A percentile compares a stretch with the other conserved stretches of the same genome.
Conservation (phyloP, 129 eudicot genomes). For the Helianthus tuberosus region DNA sequence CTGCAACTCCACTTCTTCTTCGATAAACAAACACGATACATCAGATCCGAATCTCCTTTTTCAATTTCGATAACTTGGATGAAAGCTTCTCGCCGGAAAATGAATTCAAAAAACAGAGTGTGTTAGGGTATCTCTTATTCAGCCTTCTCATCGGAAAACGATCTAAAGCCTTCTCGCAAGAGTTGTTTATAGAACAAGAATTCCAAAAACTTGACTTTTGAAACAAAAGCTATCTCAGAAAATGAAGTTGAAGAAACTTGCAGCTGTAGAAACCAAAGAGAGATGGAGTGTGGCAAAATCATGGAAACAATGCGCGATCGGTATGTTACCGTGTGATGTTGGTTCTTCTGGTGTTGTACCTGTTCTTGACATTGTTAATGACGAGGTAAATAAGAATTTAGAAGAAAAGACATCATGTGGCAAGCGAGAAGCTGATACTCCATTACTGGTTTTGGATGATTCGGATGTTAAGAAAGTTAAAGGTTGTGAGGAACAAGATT, state of each 20-base stretch:
- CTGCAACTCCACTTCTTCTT: too few species aligned
- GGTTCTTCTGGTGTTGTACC: conserved; percentile 71
- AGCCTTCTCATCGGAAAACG: too few species aligned
- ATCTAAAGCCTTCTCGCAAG: conserved; percentile 42
- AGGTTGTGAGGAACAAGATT: conserved; percentile 16
- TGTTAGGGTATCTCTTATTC: too few species aligned
- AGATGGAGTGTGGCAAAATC: conserved; percentile 62
- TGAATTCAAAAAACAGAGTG: too few species aligned
- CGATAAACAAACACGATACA: too few species aligned
- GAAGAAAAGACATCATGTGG: conserved; percentile 28
- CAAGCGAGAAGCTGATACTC: conserved; percentile 62
- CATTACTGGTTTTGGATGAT: conserved; percentile 39
- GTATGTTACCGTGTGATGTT: conserved; percentile 64
- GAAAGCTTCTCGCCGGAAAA: too few species aligned
- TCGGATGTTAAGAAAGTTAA: conserved; percentile 39
- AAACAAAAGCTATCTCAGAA: conserved; percentile 37
- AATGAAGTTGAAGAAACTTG: conserved; percentile 12
- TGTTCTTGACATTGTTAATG: conserved; percentile 47
- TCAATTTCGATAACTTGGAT: too few species aligned
- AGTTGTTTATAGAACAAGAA: conserved; percentile 50
- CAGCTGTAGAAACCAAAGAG: background rate
- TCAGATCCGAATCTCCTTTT: too few species aligned
- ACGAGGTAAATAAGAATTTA: conserved; percentile 1
- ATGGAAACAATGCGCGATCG: conserved; percentile 89
- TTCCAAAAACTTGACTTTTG: conserved; percentile 42